phyloP scores from a whole-genome alignment of 1,284 basidiomycete genomes.

The Ustilago loliicola region DNA sequence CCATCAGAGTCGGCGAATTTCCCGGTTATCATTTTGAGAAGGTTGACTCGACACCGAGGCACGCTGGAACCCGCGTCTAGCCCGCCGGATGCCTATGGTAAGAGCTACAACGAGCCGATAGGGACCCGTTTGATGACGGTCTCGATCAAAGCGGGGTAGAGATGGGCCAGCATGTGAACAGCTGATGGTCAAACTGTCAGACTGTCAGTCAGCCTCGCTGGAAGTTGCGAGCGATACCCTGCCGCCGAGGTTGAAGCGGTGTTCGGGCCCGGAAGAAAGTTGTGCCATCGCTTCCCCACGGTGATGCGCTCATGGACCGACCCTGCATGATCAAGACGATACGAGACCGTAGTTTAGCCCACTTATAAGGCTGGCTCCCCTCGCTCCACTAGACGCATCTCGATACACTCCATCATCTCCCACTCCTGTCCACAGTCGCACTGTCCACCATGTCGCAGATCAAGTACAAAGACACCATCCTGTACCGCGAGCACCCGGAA shows the following conservation, averaged over 20 bases:
- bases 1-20: not conserved
- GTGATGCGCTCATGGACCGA: not conserved
- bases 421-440: not conserved
- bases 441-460: conserved; percentile 17
- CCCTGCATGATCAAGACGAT: not conserved
- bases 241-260: not conserved
- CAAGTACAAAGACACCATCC: conserved; percentile 24
- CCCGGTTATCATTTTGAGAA: not conserved
- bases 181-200: not conserved
- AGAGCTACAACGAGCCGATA: no score
- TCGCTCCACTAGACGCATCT: not conserved
- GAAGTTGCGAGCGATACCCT: not conserved
- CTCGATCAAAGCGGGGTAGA: no score
- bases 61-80: no score
- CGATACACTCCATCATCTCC: not conserved
- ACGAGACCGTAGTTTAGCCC: not conserved
- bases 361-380: not conserved
- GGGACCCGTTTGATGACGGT: no score
- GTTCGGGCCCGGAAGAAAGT: conserved; percentile 1
- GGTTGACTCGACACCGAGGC: conserved; percentile 1
- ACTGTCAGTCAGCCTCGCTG: not conserved
- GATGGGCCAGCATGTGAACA: not conserved
- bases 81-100: no score
- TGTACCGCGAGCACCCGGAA: conserved; percentile 22
- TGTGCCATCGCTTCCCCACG: not conserved